Evolutionary conservation across 345 rosid species (phyloP), one percentile per base, ranked within the genome.

Genomic region (Microthlaspi erraticum): DNA sequence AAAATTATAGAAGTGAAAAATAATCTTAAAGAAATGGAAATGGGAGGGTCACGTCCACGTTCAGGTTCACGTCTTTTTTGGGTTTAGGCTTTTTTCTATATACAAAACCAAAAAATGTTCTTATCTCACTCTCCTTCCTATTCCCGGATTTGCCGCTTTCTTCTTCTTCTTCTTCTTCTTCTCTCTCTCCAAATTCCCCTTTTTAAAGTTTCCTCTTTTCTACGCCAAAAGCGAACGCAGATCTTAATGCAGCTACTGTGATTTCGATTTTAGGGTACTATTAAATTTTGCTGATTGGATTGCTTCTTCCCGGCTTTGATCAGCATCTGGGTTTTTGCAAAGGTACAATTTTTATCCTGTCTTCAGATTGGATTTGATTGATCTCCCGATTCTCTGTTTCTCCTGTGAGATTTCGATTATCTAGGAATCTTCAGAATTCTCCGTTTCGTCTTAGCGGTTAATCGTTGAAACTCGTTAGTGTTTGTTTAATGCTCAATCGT

Each of bases 131-230:
- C 13, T 50, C 75, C 56, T 66, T 61, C 44, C 29, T 33, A 18
- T 68, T 75, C 70, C 79, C 75, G 64, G 62, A 63, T 70, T 76
- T 69, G 60, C 79, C 75, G 79, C 79, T 75, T 39, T 70, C 79
- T 34, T 58, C 78, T 58, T 60, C 45, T 26, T 66, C 72, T 13
- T 12, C 33, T 10, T 54, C 61, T 31, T 8, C 14, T 31, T 19
- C 34, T 67, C 42, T 60, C 56, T 66, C 64, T 44, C 64, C 17
- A 26, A 60, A 42, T 68, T 7, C 1, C 18, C 8, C 45, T 63
- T 69, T 59, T 59, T n/a, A 49, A 68, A 68, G 60, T 61, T 68
- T 6, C 23, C 72, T 49, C 76, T 39, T 70, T 76, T 64, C 36
- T 57, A 76, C 68, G 79, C 79, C 36, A 70, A 9, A 37, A 49